Conservation (phyloP, 148 eudicot genomes). For the Rhododendron mucronatum region DNA sequence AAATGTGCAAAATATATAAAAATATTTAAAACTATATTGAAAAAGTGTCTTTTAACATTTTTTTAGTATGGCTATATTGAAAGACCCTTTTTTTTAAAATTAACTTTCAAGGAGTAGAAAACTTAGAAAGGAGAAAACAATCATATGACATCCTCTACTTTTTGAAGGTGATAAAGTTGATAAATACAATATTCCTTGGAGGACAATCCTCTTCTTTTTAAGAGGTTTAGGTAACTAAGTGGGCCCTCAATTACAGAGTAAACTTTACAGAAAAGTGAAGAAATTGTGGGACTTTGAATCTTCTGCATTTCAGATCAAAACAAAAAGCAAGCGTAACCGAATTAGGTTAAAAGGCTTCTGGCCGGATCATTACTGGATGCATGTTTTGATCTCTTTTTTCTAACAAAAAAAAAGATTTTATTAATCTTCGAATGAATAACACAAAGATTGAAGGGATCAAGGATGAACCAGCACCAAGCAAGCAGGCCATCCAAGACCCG, state of each 20-base stretch:
- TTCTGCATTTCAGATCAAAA: background rate
- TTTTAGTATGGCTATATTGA: too few relatives aligned
- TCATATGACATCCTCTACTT: background rate
- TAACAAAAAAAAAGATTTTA: too few relatives aligned
- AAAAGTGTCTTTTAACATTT: too few relatives aligned
- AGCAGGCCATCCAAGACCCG: too few relatives aligned
- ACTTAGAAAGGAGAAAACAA: background rate
- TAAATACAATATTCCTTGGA: background rate
- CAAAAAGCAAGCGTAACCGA: constrained; percentile 9
- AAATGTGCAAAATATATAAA: too few relatives aligned
- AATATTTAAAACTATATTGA: too few relatives aligned
- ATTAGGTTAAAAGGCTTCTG: constrained; percentile 17
- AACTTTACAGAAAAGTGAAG: background rate
- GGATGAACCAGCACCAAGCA: too few relatives aligned
- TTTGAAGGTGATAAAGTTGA: constrained; percentile 11
- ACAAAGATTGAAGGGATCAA: too few relatives aligned
- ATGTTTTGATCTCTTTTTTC: too few relatives aligned
- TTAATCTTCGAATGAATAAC: too few relatives aligned
- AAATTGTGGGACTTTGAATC: constrained; percentile 7
- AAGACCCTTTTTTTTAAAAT: too few relatives aligned
- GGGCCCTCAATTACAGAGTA: background rate
- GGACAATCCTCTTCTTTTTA: constrained; percentile 6
- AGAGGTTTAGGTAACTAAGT: constrained; percentile 9
- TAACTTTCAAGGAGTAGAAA: background rate
- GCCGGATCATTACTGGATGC: background rate